Base-by-base conservation (phyloP, 75 land plant genomes). In the Picea glauca region DNA sequence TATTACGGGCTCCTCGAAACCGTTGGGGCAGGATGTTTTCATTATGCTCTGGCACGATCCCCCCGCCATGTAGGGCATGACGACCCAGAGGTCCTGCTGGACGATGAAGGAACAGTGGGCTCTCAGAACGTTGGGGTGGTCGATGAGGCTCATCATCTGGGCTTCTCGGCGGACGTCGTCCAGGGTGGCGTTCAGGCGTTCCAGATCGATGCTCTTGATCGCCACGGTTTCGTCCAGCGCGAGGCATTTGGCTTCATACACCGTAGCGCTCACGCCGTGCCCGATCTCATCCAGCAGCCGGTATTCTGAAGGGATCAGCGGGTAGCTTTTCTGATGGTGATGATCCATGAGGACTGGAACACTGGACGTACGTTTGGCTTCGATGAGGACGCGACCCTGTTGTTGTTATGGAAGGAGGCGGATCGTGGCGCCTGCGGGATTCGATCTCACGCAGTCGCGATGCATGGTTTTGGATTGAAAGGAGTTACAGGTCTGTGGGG, bases 31-130 rank as follows among this genome's bases (percentile, higher is more conserved):
- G 32, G 93, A 77, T 4, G 93, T 76, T 20, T 90, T 76, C 79
- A 96, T 94, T 60, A 94, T 94, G 74, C 89, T 85, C 26, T 82
- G 90, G 17, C 93, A 82, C 46, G 99, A 96, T 0, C 99, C 99
- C 30, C 84, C 91, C 20, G 94, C 89, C 99, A 96, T 92, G 87
- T 89, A 96, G 1, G 99, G 99, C 99, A 94, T 96, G 67, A 96
- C 99, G 1, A 96, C 95, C 99, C 99, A 96, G 26, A 96, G 87
- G 74, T 70, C 78, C 58, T 75, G 82, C 66, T 80, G 90, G 32
- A 90, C 94, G 15, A 87, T 89, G 88, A 96, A 96, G 58, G 92
- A 94, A 81, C 99, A 94, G 85, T 92, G 90, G 6, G 99, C 93
- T 1, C 78, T 78, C 72, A 96, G 98, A 68, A 96, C 85, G 84